phyloP scores from a whole-genome alignment of 306 rosid species.

The Trifolium repens region DNA sequence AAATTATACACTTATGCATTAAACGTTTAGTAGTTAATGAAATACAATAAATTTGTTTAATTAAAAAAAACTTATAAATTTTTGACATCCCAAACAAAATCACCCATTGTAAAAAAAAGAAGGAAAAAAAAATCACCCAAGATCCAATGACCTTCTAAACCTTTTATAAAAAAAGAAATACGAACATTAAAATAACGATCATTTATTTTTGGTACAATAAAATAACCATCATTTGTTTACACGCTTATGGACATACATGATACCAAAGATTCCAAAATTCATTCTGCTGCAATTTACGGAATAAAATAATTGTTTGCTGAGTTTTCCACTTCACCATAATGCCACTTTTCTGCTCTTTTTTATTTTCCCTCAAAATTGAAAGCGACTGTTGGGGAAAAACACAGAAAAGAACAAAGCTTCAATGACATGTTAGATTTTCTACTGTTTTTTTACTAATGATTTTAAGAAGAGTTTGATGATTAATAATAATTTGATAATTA shows the following conservation, averaged over 20 bases:
- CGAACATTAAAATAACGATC: too few species aligned
- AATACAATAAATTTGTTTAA: too few species aligned
- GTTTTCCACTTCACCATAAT: conserved; percentile 1
- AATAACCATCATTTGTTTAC: not conserved
- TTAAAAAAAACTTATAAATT: too few species aligned
- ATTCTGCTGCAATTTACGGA: not conserved
- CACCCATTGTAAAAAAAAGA: too few species aligned
- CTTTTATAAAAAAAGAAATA: too few species aligned
- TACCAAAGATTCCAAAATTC: not conserved
- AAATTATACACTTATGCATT: too few species aligned
- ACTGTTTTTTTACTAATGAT: not conserved
- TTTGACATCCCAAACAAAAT: too few species aligned
- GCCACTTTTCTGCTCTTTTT: not conserved
- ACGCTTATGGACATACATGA: not conserved
- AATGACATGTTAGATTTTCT: not conserved
- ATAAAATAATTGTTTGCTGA: not conserved
- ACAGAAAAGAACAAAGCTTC: not conserved
- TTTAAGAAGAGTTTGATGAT: not conserved
- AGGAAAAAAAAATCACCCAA: too few species aligned
- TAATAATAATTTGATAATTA: not conserved
- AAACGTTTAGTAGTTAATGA: too few species aligned
- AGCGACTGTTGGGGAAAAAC: not conserved
- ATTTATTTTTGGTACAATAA: too few species aligned
- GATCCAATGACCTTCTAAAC: too few species aligned
- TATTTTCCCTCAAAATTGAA: not conserved